A percentile compares a stretch with the other conserved stretches of the same genome.
phyloP scores from a whole-genome alignment of 2,329 filamentous ascomycete genomes.

The Corynespora cassiicola region DNA sequence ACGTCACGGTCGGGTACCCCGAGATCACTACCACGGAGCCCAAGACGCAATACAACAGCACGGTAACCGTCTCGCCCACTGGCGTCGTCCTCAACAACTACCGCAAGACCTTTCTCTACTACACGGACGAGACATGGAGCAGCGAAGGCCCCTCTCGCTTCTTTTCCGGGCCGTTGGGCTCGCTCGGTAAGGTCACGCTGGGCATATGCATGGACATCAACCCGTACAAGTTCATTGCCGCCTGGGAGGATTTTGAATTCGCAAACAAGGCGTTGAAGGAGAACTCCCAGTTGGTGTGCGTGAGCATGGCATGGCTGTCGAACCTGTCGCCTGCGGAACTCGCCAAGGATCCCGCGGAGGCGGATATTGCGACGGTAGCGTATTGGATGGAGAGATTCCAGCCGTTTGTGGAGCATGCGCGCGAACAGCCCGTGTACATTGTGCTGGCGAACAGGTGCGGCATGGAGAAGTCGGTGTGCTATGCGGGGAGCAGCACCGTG shows the following conservation, averaged over 20 bases:
- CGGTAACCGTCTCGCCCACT: conserved; percentile 62
- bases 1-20: conserved; percentile 76
- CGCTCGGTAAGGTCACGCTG: conserved; percentile 45
- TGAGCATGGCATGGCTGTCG: conserved; percentile 83
- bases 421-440: conserved; percentile 64
- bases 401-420: conserved; percentile 55
- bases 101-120: conserved; percentile 70
- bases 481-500: conserved; percentile 77
- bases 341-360: conserved; percentile 56
- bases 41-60: conserved; percentile 62
- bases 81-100: conserved; percentile 66
- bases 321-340: conserved; percentile 56
- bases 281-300: conserved; percentile 67
- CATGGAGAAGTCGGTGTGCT: conserved; percentile 68
- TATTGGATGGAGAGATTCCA: conserved; percentile 79
- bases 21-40: conserved; percentile 54
- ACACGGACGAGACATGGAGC: conserved; percentile 71
- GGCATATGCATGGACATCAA: conserved; percentile 68
- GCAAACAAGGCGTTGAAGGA: conserved; percentile 63
- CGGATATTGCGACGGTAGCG: conserved; percentile 74
- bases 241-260: conserved; percentile 65
- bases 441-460: conserved; percentile 76
- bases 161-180: conserved; percentile 43
- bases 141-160: conserved; percentile 54
- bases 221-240: conserved; percentile 65